phyloP scores from a whole-genome alignment of 208 protist species.

The Zelonia costaricensis region DNA sequence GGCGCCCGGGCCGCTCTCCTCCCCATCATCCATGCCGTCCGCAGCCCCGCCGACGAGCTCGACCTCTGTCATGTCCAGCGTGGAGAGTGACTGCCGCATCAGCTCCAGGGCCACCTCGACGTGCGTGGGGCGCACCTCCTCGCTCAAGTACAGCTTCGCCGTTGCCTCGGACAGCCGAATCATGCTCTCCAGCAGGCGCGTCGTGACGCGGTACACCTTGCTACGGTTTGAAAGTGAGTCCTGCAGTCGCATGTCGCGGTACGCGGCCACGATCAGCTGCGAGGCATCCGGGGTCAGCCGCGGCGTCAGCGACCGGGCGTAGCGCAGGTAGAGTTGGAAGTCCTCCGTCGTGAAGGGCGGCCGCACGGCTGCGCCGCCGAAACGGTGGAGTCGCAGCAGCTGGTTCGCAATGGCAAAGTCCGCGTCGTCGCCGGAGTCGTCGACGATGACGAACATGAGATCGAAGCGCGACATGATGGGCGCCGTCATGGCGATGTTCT shows the following conservation, averaged over 20 bases:
- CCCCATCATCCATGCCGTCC: slow-evolving; percentile 13
- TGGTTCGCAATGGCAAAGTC: slow-evolving; percentile 98
- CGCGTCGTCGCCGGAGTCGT: slow-evolving; percentile 95
- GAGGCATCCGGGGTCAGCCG: slow-evolving; percentile 82
- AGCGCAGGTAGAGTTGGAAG: slow-evolving; percentile 94
- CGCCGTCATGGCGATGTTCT: slow-evolving; percentile 94
- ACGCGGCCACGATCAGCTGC: slow-evolving; percentile 89
- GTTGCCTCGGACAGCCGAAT: slow-evolving; percentile 98
- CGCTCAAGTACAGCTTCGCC: slow-evolving; percentile 95
- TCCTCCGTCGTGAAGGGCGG: slow-evolving; percentile 83
- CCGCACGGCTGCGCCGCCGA: slow-evolving; percentile 69
- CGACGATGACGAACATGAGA: slow-evolving; percentile 99
- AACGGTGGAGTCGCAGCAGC: slow-evolving; percentile 95
- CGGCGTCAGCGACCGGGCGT: slow-evolving; percentile 92
- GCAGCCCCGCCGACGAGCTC: slow-evolving; percentile 63
- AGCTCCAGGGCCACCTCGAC: slow-evolving; percentile 87
- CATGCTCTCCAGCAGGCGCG: slow-evolving; percentile 99
- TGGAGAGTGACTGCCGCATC: slow-evolving; percentile 90
- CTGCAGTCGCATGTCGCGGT: slow-evolving; percentile 93
- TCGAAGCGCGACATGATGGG: slow-evolving; percentile 99
- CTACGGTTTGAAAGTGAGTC: slow-evolving; percentile 88
- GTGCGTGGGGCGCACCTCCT: slow-evolving; percentile 84
- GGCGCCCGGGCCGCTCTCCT: not conserved
- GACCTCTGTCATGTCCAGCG: slow-evolving; percentile 88
- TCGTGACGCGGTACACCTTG: slow-evolving; percentile 98